phyloP scores from a whole-genome alignment of 345 rosid genomes.

The Syzygium oleosum region DNA sequence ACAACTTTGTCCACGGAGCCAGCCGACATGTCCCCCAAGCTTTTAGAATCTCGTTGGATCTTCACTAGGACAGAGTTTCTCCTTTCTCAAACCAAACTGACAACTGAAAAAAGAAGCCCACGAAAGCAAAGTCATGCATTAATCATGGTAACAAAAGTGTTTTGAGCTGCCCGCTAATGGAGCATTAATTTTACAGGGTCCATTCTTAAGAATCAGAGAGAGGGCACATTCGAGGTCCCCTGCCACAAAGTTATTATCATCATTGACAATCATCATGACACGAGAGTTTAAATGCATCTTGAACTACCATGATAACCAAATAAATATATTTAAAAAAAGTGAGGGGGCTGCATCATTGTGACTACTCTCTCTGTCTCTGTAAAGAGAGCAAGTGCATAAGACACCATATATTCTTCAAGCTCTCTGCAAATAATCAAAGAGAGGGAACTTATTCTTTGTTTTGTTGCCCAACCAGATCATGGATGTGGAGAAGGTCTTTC shows the following conservation, averaged over 20 bases:
- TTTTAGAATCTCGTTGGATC: not conserved
- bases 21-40: not conserved
- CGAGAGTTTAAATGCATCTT: not conserved
- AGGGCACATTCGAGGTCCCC: not conserved
- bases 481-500: constrained; percentile 44
- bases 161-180: not conserved
- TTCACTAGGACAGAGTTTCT: not conserved
- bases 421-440: not conserved
- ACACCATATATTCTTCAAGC: not conserved
- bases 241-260: not conserved
- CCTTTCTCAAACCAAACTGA: not conserved
- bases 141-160: not conserved
- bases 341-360: not conserved
- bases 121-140: not conserved
- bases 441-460: not conserved
- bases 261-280: not conserved
- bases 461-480: not conserved
- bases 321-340: not conserved
- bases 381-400: not conserved
- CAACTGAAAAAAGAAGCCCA: not conserved
- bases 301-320: not conserved
- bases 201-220: not conserved
- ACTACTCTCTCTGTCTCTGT: not conserved
- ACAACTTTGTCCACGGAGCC: not conserved
- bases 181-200: not conserved